Evolutionary conservation across 2,329 filamentous ascomycete species (phyloP), one percentile per base, ranked within the genome.

Genomic region (Fusarium kyushuense): DNA sequence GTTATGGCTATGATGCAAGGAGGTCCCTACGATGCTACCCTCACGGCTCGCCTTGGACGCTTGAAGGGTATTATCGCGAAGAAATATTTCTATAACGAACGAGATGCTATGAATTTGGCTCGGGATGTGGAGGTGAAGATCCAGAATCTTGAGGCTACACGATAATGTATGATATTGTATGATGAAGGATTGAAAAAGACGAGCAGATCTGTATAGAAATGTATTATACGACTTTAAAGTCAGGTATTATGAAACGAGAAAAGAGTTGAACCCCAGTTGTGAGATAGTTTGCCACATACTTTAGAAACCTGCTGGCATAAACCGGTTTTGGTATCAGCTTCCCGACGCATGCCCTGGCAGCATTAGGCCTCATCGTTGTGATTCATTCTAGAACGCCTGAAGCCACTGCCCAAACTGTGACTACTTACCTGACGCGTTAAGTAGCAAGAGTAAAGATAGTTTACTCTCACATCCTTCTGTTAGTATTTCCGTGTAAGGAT

Each of bases 1-100:
- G 79, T 79, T 21, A 78, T 76, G 76, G 78, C 77, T 42, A 76
- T 80, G 72, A 77, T 79, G 72, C 76, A 80, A 32, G 67, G 72
- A 17, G 73, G 78, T 13, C 78, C 78, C 3, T 81, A 78, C 36
- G 77, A 80, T 59, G 72, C 67, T 19, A 27, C 59, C 30, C 17
- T 65, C 72, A 59, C 67, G 59, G 42, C 67, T 7, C 74, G 76
- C 2, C 30, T 81, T 14, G 63, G 62, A 35, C 53, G 42, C 1
- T 35, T 62, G 41, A 51, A 57, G 21, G 42, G 23, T 0, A 32
- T 42, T 4, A 58, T 69, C 38, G 61, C 61, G 16, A 55, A 54
- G 33, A 55, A 52, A 13, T 53, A 62, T 17, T 63, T 51, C 23
- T 36, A 42, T 13, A 47, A 43, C 16, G 46, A 45, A 27, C 38